phyloP scores from a whole-genome alignment of 1,139 yeast species.

The Candida sp. region DNA sequence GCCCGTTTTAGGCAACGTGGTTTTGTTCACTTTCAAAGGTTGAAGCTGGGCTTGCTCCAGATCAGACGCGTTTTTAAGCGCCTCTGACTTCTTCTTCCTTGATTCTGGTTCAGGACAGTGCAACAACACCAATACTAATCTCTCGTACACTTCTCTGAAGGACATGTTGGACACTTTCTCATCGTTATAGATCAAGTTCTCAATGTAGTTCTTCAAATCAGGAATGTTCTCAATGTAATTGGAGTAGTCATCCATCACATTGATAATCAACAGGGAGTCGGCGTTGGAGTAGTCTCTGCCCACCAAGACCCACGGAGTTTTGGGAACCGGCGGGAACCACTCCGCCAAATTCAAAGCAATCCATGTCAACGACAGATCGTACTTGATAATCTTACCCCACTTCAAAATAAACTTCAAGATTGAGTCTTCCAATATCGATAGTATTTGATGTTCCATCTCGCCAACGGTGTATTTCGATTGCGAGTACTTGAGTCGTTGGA shows the following conservation, averaged over 20 bases:
- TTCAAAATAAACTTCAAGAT: constrained; percentile 66
- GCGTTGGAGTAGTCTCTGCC: constrained; percentile 39
- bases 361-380: constrained; percentile 87
- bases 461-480: constrained; percentile 20
- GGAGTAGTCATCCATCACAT: constrained; percentile 52
- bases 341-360: constrained; percentile 87
- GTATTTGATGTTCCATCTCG: constrained; percentile 54
- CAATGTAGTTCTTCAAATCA: constrained; percentile 28
- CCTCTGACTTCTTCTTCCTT: constrained; percentile 10
- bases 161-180: constrained; percentile 37
- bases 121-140: constrained; percentile 73
- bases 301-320: constrained; percentile 46
- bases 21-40: constrained; percentile 29
- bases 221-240: constrained; percentile 44
- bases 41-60: neutral
- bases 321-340: constrained; percentile 76
- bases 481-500: constrained; percentile 41
- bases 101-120: constrained; percentile 52
- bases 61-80: constrained; percentile 1
- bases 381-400: constrained; percentile 81
- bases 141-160: constrained; percentile 74
- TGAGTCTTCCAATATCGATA: constrained; percentile 62
- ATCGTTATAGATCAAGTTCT: constrained; percentile 31
- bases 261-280: constrained; percentile 33
- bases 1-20: constrained; percentile 57